These are phyloP conservation scores for Peronosclerospora sorghi DNA, from an alignment of 352 stramenopile genomes.

Conservation along the genomic window DNA sequence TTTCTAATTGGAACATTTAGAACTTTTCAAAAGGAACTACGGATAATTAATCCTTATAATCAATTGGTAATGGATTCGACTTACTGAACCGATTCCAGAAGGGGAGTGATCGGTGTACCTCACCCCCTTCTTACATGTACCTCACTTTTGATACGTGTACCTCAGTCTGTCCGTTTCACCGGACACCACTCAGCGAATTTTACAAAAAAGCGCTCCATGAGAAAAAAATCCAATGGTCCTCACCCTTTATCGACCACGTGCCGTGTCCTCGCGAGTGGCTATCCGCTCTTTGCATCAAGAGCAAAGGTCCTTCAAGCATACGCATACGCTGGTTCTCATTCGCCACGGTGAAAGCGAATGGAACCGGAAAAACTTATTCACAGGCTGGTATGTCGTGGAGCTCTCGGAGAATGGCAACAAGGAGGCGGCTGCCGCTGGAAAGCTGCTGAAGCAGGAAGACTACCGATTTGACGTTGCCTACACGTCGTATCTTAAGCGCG, in stretches of 20 bases:
- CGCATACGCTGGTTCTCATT: conserved; percentile 80
- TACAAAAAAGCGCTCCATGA: too few species aligned
- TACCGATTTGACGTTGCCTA: conserved; percentile 93
- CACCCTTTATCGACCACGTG: conserved; percentile 40
- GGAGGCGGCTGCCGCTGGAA: conserved; percentile 83
- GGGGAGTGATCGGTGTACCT: too few species aligned
- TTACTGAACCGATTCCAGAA: too few species aligned
- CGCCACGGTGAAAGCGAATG: conserved; percentile 91
- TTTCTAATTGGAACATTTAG: too few species aligned
- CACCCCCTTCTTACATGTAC: too few species aligned
- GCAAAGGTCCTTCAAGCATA: conserved; percentile 51
- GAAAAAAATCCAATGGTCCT: conserved; percentile 32
- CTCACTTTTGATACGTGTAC: too few species aligned
- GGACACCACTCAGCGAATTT: too few species aligned
- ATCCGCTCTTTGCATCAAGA: conserved; percentile 37
- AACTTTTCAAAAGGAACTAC: too few species aligned
- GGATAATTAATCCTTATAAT: too few species aligned
- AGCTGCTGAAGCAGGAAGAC: conserved; percentile 85
- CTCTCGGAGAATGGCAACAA: conserved; percentile 85
- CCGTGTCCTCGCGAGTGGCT: conserved; percentile 22
- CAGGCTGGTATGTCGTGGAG: conserved; percentile 87
- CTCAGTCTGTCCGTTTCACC: too few species aligned
- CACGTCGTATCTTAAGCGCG: conserved; percentile 91
- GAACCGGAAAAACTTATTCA: conserved; percentile 93
- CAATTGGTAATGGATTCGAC: too few species aligned